phyloP scores from a whole-genome alignment of 768 basidiomycete species.

The Scleroderma bovista region DNA sequence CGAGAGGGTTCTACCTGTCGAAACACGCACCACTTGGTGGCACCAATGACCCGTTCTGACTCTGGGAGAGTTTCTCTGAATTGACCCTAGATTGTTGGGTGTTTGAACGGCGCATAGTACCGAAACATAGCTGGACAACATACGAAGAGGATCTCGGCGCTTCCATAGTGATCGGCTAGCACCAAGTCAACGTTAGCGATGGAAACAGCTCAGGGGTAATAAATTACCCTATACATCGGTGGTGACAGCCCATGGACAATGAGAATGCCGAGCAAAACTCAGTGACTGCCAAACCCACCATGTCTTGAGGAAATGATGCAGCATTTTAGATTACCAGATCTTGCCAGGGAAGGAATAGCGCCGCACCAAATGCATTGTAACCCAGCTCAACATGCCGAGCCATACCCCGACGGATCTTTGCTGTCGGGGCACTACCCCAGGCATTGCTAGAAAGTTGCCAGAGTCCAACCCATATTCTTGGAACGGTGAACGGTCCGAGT shows the following conservation, averaged over 20 bases:
- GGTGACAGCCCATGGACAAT: conserved; percentile 1
- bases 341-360: neutral
- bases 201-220: neutral
- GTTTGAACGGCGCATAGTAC: too few relatives aligned
- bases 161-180: conserved; percentile 82
- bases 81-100: conserved; percentile 49
- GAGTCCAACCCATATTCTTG: conserved; percentile 71
- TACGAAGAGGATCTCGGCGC: conserved; percentile 78
- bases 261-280: conserved; percentile 1
- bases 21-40: conserved; percentile 88
- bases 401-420: conserved; percentile 67
- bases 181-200: conserved; percentile 9
- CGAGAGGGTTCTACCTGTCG: conserved; percentile 45
- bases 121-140: conserved; percentile 17
- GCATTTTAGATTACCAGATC: too few relatives aligned
- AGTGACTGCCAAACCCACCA: conserved; percentile 38
- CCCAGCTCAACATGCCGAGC: conserved; percentile 51
- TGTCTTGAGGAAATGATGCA: conserved; percentile 34
- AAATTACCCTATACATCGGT: conserved; percentile 20
- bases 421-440: conserved; percentile 71
- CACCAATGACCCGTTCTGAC: conserved; percentile 50
- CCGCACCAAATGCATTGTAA: conserved; percentile 43
- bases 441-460: conserved; percentile 87
- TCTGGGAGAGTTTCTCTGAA: conserved; percentile 46
- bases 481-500: conserved; percentile 51